Evolutionary conservation across 495 filamentous ascomycete genomes (phyloP).

Genomic region (Neurospora sp.): DNA sequence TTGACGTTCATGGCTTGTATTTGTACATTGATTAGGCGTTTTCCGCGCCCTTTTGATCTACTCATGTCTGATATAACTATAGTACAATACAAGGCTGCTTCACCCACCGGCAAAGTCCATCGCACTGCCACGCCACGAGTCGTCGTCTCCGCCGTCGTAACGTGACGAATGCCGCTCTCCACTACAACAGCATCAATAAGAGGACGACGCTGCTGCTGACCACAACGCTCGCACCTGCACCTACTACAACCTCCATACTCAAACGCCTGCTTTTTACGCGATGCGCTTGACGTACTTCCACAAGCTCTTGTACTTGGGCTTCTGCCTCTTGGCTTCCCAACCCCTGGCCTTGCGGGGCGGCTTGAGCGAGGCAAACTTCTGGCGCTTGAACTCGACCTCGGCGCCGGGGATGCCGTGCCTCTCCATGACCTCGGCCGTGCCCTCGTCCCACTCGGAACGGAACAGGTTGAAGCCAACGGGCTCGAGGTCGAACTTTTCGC

Average conservation of each 20-base stretch:
- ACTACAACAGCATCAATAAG: not conserved
- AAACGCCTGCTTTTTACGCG: slow-evolving; percentile 5
- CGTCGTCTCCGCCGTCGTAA: not conserved
- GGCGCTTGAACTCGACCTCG: slow-evolving; percentile 75
- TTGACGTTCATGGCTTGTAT: not conserved
- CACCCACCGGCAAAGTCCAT: not conserved
- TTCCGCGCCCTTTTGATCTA: not conserved
- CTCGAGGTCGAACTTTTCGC: slow-evolving; percentile 53
- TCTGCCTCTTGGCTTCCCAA: slow-evolving; percentile 47
- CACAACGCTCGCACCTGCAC: not conserved
- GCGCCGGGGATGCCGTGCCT: slow-evolving; percentile 61
- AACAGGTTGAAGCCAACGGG: slow-evolving; percentile 80
- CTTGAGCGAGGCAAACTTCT: slow-evolving; percentile 46
- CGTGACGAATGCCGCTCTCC: not conserved
- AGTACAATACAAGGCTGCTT: slow-evolving; percentile 6
- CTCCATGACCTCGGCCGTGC: slow-evolving; percentile 76
- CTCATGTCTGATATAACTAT: slow-evolving; percentile 14
- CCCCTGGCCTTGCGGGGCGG: slow-evolving; percentile 38
- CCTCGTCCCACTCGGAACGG: slow-evolving; percentile 80
- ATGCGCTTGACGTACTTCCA: slow-evolving; percentile 45
- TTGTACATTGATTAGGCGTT: slow-evolving; percentile 2
- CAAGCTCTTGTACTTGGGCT: slow-evolving; percentile 42
- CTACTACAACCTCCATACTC: not conserved
- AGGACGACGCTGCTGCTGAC: not conserved
- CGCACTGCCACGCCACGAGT: not conserved